phyloP scores from a whole-genome alignment of 768 basidiomycete species.

The Psilocybe cubensis region DNA sequence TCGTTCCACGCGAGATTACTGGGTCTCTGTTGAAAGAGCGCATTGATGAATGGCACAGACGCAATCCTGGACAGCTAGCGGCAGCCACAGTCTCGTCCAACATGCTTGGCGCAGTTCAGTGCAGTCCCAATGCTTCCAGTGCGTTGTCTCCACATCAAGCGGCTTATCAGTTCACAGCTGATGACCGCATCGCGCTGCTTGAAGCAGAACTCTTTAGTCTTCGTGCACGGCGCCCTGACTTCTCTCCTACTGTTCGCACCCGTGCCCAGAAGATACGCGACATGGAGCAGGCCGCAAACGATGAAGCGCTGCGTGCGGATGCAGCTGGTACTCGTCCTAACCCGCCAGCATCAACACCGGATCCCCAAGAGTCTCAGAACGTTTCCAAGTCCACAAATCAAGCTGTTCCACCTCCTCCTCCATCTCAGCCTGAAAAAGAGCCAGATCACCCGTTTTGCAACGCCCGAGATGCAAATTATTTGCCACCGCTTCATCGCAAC shows the following conservation, averaged over 20 bases:
- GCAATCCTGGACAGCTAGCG: conserved; percentile 16
- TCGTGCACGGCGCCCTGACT: neutral
- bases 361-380: neutral
- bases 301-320: neutral
- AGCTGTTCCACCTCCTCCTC: too few species aligned
- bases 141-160: neutral
- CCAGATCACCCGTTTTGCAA: conserved; percentile 18
- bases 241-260: conserved; percentile 9
- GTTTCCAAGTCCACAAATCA: too few species aligned
- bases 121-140: neutral
- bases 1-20: conserved; percentile 19
- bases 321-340: neutral
- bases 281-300: neutral
- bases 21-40: conserved; percentile 10
- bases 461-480: conserved; percentile 19
- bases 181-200: conserved; percentile 8
- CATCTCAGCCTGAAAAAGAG: too few species aligned
- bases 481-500: conserved; percentile 15
- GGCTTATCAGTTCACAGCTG: conserved; percentile 1
- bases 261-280: conserved; percentile 4
- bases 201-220: conserved; percentile 16
- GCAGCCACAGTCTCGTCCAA: neutral
- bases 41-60: conserved; percentile 20
- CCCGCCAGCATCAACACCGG: neutral
- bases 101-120: neutral